phyloP scores from a whole-genome alignment of 345 rosid genomes.

The Arabis hirsuta region DNA sequence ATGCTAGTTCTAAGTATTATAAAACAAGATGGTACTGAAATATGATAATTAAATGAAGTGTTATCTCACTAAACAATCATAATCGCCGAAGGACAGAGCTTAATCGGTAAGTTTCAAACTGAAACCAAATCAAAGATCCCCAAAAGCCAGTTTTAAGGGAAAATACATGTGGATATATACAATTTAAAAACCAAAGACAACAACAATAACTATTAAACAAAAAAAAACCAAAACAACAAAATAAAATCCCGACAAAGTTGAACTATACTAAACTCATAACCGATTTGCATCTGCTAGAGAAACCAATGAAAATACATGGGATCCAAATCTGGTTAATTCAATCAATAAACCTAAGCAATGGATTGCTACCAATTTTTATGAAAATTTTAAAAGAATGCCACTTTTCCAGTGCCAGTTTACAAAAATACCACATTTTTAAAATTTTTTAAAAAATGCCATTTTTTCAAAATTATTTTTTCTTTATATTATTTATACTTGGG shows the following conservation, averaged over 20 bases:
- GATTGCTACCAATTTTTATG: neutral
- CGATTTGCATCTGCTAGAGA: neutral
- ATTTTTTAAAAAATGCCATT: too few species aligned
- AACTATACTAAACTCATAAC: neutral
- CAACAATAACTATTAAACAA: neutral
- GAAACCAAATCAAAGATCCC: slow-evolving; percentile 2
- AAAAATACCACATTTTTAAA: too few species aligned
- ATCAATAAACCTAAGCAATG: neutral
- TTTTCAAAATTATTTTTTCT: too few species aligned
- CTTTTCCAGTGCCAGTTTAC: too few species aligned
- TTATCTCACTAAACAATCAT: neutral
- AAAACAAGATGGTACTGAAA: neutral
- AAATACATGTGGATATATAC: neutral
- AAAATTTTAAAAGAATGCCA: too few species aligned
- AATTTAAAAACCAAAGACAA: neutral
- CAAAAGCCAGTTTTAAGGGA: neutral
- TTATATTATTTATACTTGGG: too few species aligned
- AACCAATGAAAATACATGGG: neutral
- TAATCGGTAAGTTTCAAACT: neutral
- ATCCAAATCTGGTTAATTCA: neutral
- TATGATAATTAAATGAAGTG: too few species aligned
- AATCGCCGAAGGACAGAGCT: neutral
- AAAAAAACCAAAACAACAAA: neutral
- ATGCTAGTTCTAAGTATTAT: neutral
- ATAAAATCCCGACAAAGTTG: neutral